These are phyloP conservation scores for Candida sonorensis DNA, from an alignment of 805 yeast species.

Conservation along the genomic window DNA sequence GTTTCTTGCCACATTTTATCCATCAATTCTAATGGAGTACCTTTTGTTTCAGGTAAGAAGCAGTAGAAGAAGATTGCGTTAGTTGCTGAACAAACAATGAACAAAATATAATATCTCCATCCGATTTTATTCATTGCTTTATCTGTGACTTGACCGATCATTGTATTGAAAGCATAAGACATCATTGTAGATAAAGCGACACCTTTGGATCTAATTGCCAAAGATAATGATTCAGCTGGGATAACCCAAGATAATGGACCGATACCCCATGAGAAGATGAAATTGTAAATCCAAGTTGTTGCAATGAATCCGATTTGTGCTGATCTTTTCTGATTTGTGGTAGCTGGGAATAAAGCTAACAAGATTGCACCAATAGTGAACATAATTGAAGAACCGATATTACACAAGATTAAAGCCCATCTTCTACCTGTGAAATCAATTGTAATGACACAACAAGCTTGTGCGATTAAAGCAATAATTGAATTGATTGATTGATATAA, in stretches of 20 bases:
- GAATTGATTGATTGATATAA: conserved; percentile 21
- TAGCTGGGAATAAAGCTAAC: conserved; percentile 18
- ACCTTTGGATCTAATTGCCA: conserved; percentile 57
- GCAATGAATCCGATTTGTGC: conserved; percentile 25
- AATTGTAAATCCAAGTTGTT: conserved; percentile 23
- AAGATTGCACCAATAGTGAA: conserved; percentile 18
- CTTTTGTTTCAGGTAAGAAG: conserved; percentile 28
- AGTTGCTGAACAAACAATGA: conserved; percentile 27
- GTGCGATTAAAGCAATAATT: conserved; percentile 20
- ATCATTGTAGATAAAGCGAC: conserved; percentile 43
- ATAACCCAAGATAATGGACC: conserved; percentile 45
- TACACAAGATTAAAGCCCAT: conserved; percentile 13
- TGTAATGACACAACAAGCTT: conserved; percentile 12
- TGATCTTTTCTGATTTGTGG: conserved; percentile 10
- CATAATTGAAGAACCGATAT: conserved; percentile 8
- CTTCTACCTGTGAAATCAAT: conserved; percentile 21
- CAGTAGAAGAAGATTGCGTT: conserved; percentile 28
- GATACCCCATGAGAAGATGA: conserved; percentile 18
- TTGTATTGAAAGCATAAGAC: conserved; percentile 28
- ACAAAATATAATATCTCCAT: conserved; percentile 63
- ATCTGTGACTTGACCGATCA: conserved; percentile 43
- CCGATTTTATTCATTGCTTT: conserved; percentile 39
- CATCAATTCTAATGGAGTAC: conserved; percentile 12
- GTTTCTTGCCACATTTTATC: conserved; percentile 6
- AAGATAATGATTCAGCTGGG: conserved; percentile 45